Base-by-base conservation (phyloP, 2,329 filamentous ascomycete species). In the Metarhizium humberi region DNA sequence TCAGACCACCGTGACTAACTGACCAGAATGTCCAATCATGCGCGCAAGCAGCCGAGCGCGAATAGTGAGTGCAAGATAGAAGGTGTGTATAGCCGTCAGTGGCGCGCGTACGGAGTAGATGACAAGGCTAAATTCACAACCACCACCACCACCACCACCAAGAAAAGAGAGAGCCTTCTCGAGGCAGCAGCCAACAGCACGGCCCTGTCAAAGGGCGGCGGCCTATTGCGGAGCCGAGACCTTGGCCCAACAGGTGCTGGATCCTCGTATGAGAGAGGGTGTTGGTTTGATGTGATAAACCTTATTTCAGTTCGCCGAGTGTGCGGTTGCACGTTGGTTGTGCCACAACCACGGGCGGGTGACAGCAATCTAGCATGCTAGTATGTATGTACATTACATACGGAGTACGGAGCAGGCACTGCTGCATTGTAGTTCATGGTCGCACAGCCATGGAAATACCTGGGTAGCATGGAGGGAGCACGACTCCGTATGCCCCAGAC, bases 11-110 rank as follows among this genome's bases (percentile, higher is more conserved):
- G 30, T 46, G 30, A 48, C 47, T 25, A 47, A 25, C 51, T 29
- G 40, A 18, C 3, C 34, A 20, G 18, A 13, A 25, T 38, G 51
- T 38, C 55, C 55, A 55, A 57, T 57, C 49, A 57, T 32, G 34
- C n/a, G 10, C 25, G 32, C 34, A 34, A 50, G 36, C 52, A 54
- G 45, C 45, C 45, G 45, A 30, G 45, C n/a, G 20, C 45, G 25
- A 30, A 30, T 16, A 30, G 25, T 4, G 34, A 36, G 34, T 40
- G 38, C 7, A 16, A 48, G 25, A 16, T n/a, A n/a, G 45, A 29
- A 29, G 45, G 25, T 46, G 43, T 25, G 43, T 46, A 46, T 46
- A 34, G 38, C 3, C 38, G 11, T 40, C 10, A 11, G 38, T 40
- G 38, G 38, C 38, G 14, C 5, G 10, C 38, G 5, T 13, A 25